These are phyloP conservation scores for Gastrolobium villosum DNA, from an alignment of 306 rosid genomes.

Conservation along the genomic window DNA sequence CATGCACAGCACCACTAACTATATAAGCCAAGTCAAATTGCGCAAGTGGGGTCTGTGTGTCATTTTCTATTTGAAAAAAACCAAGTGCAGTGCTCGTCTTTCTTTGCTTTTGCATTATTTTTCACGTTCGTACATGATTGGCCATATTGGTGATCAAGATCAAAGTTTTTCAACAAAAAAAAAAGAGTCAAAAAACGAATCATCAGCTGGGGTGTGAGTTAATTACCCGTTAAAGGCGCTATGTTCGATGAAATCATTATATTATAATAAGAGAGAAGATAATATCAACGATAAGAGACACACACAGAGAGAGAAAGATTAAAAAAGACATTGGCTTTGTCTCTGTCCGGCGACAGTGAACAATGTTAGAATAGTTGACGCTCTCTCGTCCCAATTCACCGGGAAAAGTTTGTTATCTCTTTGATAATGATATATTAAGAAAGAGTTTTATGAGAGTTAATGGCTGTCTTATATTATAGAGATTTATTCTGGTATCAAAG, in stretches of 20 bases:
- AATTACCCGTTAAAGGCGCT: conserved; percentile 1
- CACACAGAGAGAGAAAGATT: neutral
- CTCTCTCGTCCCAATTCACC: neutral
- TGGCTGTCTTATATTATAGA: too few species aligned
- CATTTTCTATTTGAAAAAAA: neutral
- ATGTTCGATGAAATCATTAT: conserved; percentile 6
- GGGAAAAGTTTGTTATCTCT: neutral
- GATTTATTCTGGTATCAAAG: too few species aligned
- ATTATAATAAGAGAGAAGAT: neutral
- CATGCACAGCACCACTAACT: neutral
- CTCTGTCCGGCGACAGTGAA: neutral
- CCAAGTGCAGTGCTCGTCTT: neutral
- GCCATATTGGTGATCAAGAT: neutral
- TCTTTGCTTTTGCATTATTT: neutral
- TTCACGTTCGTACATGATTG: neutral
- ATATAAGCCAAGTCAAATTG: conserved; percentile 34
- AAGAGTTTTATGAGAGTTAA: too few species aligned
- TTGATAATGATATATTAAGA: neutral
- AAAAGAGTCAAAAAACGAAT: neutral
- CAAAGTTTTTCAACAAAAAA: neutral
- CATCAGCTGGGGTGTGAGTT: neutral
- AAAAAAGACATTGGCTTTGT: conserved; percentile 7
- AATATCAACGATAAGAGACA: neutral
- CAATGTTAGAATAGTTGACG: neutral
- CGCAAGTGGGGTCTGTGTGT: conserved; percentile 18